phyloP scores from a whole-genome alignment of 192 early-diverging fungal species.

The Rhizoclosmatium sp. region DNA sequence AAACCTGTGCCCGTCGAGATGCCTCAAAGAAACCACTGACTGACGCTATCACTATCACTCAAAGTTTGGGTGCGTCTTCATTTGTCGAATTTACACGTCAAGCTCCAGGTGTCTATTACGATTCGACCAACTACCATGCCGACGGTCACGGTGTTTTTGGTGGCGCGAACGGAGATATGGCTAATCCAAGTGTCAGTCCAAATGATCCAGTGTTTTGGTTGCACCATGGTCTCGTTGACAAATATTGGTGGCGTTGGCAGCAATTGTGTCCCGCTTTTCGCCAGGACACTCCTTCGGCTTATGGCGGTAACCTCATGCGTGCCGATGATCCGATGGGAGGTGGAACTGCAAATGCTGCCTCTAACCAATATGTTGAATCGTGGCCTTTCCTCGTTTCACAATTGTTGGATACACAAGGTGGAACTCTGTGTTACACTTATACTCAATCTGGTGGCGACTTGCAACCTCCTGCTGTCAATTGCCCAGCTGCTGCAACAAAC shows the following conservation, averaged over 20 bases:
- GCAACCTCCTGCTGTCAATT: not conserved
- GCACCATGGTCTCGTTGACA: slow-evolving; percentile 31
- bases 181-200: slow-evolving; percentile 21
- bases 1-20: slow-evolving; percentile 17
- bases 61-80: not conserved
- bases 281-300: not conserved
- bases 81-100: slow-evolving; percentile 7
- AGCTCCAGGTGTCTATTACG: slow-evolving; percentile 19
- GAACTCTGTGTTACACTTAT: slow-evolving; percentile 32
- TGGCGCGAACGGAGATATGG: slow-evolving; percentile 27
- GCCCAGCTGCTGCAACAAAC: not conserved
- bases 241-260: slow-evolving; percentile 35
- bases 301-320: slow-evolving; percentile 7
- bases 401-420: slow-evolving; percentile 23
- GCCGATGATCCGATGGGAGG: slow-evolving; percentile 14
- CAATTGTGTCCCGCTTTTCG: not conserved
- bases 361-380: slow-evolving; percentile 5
- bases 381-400: slow-evolving; percentile 22
- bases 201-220: slow-evolving; percentile 35
- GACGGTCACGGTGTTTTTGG: slow-evolving; percentile 18
- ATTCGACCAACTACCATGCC: slow-evolving; percentile 26
- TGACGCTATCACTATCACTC: slow-evolving; percentile 17
- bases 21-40: not conserved
- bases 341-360: not conserved
- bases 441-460: slow-evolving; percentile 20